Evolutionary conservation across 352 stramenopile genomes (phyloP), one percentile per base, ranked within the genome.

Genomic region (Pythium volutum): DNA sequence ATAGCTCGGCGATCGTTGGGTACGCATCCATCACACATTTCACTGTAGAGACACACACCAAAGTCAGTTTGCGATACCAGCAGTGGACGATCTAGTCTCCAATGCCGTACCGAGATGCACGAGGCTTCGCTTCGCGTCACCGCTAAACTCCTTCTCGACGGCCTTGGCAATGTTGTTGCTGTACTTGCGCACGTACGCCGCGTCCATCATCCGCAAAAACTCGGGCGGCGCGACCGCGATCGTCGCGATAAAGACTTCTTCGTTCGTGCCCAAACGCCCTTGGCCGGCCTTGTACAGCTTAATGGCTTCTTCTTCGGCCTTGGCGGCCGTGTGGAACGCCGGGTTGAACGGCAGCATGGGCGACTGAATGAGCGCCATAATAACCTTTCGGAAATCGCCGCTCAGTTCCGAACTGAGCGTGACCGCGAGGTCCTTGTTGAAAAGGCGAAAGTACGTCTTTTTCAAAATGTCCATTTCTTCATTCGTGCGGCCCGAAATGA

Each of bases 401-500:
- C 79, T 87, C 38, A 93, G 71, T 58, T 91, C 80, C 25, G 76
- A 75, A 68, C 70, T 87, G 23, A 91, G 49, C 12, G 70, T 82
- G 34, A 89, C 81, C 7, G 70, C 77, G 20, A 93, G 49, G 34
- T 93, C 84, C 47, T 89, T 81, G n/a, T 74, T 71, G 51, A 81
- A 80, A 38, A 88, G 53, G 31, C 78, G 74, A 46, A 82, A 91
- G 69, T 86, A 93, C n/a, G 77, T 74, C 56, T 87, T 82, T 59
- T 91, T 91, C 36, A 93, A 66, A 36, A 93, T 87, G 57, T 67
- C 71, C 71, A 93, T 87, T 58, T 93, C 84, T n/a, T 86, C 79
- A 55, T 90, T 89, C 25, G 84, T 82, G 50, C 84, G 80, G 2
- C 81, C 81, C 11, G 75, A 74, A 11, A 93, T 49, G 55, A 93